Evolutionary conservation across 2,329 filamentous ascomycete species (phyloP), one percentile per base, ranked within the genome.

Genomic region (Cladophialophora carrionii): DNA sequence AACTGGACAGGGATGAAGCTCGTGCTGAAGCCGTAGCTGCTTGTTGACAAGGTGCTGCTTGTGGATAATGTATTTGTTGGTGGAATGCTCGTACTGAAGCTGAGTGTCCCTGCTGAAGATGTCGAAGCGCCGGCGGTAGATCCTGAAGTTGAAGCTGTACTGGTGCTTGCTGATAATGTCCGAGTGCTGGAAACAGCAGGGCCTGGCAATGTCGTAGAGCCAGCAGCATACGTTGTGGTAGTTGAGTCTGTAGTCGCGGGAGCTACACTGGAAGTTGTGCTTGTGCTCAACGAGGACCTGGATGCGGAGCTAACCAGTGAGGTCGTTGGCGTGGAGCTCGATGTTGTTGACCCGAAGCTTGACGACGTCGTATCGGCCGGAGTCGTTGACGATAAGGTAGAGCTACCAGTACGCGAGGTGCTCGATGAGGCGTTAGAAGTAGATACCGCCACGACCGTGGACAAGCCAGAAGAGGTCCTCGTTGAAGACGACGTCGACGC

Each of bases 11-110:
- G 46, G 3, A 62, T 22, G 41, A 61, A 61, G 48, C 51, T 48
- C 2, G 59, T 62, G 51, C 31, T 56, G 51, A 62, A 46, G 22
- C 49, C 37, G 24, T 31, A 24, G 46, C 46, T 61, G 48, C 46
- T 55, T 14, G 52, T 37, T 7, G 29, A 29, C 24, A 20, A 34
- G 1, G 52, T 31, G 24, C 20, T 43, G 37, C 34, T 57, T 14
- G 55, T 12, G 12, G 34, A 12, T 22, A 20, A 7, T 29, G 32
- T 46, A 24, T 9, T 43, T 24, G 37, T 8, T 51, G 31, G 2
- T 14, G 57, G 20, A 24, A 2, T 55, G 22, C n/a, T 55, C 14
- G 31, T n/a, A 29, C 24, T 29, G 24, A 24, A 34, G n/a, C 12
- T 20, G 22, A 51, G 22, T 51, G 48, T 12, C 22, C 22, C 26